Conservation (phyloP, 331 rosid genomes). For the Rhamnella rubrinervis region DNA sequence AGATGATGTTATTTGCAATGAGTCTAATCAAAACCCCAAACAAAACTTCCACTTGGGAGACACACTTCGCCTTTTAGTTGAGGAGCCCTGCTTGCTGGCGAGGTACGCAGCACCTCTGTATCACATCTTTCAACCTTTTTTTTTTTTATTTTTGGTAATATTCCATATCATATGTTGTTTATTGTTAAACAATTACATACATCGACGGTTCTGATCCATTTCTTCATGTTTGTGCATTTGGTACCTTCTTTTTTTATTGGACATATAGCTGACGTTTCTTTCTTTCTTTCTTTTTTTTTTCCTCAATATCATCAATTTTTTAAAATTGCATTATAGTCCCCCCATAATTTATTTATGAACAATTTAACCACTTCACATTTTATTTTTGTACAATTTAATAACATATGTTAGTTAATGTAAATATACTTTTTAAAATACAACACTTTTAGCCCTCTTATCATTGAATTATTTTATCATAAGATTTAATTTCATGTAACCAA, state of each 20-base stretch:
- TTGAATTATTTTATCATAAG: no score
- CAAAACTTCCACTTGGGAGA: neutral
- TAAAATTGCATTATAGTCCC: neutral
- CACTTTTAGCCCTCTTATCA: no score
- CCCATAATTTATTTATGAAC: neutral
- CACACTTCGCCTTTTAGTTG: neutral
- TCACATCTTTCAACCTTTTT: no score
- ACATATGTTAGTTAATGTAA: no score
- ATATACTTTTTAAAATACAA: no score
- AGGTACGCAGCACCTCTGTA: neutral
- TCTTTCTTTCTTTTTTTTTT: no score
- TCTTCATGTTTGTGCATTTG: neutral
- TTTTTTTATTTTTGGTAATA: no score
- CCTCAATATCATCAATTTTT: no score
- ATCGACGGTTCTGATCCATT: neutral
- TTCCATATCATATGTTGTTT: neutral
- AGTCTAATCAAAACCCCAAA: constrained; percentile 1
- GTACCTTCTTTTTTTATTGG: neutral
- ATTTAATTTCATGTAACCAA: no score
- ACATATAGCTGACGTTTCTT: no score
- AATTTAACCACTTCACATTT: neutral
- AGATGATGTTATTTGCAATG: constrained; percentile 25
- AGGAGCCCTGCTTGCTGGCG: no score
- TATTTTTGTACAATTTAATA: no score
- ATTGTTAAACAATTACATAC: neutral